A percentile compares a stretch with the other conserved stretches of the same genome.
Evolutionary conservation across 2,329 filamentous ascomycete genomes (phyloP).

Genomic region (Drechslerella coelobrocha): DNA sequence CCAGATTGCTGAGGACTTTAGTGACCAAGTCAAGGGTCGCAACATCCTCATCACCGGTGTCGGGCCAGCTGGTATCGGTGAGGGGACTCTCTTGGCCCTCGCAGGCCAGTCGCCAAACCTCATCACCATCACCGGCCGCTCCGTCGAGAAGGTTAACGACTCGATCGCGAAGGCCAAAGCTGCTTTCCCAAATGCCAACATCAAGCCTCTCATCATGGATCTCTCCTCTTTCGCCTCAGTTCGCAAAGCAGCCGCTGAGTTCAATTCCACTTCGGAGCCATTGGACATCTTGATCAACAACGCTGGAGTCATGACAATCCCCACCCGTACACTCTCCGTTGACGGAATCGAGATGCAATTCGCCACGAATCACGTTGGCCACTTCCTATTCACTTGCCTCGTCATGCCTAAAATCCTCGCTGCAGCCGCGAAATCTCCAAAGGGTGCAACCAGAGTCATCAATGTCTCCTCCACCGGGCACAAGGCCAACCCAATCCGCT

Average conservation of each 20-base stretch:
- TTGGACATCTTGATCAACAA: constrained; percentile 61
- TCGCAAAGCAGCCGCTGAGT: constrained; percentile 58
- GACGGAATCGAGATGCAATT: constrained; percentile 60
- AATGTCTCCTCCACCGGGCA: constrained; percentile 62
- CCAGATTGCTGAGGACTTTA: constrained; percentile 18
- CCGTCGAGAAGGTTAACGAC: constrained; percentile 58
- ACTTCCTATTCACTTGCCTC: constrained; percentile 59
- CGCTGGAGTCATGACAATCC: constrained; percentile 57
- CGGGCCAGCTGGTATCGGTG: constrained; percentile 57
- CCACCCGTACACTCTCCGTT: constrained; percentile 51
- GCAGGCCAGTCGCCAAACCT: constrained; percentile 59
- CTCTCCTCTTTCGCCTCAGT: constrained; percentile 59
- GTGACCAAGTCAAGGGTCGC: constrained; percentile 37
- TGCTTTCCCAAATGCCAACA: constrained; percentile 57
- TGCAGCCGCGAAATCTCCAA: constrained; percentile 40
- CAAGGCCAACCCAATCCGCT: constrained; percentile 59
- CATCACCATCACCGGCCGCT: constrained; percentile 63
- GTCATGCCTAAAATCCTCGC: constrained; percentile 56
- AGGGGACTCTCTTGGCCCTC: constrained; percentile 54
- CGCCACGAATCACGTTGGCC: constrained; percentile 59
- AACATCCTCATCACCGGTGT: constrained; percentile 60
- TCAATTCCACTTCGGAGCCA: constrained; percentile 57
- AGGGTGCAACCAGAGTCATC: constrained; percentile 57
- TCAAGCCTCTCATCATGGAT: constrained; percentile 58
- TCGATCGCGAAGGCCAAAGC: constrained; percentile 58